Conservation (phyloP, 106 monocot species). For the Phalaenopsis aphrodite region DNA sequence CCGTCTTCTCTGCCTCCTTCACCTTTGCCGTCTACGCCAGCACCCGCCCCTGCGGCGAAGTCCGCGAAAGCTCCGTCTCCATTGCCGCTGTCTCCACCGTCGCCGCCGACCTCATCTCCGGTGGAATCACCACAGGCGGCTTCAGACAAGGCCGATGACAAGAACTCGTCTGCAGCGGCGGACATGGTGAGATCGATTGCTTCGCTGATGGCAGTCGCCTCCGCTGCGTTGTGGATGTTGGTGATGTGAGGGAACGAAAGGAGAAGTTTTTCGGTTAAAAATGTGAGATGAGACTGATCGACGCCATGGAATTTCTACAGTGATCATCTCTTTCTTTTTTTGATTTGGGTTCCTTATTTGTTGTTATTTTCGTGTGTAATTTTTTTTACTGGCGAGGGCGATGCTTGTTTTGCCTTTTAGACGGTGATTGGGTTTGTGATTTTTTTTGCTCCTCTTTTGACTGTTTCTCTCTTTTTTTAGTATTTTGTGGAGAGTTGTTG, state of each 20-base stretch:
- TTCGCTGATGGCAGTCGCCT: background rate
- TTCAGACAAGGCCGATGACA: slow-evolving; percentile 18
- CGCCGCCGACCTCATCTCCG: slow-evolving; percentile 26
- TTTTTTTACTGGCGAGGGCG: background rate
- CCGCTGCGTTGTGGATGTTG: background rate
- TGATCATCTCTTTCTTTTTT: background rate
- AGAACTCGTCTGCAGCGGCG: background rate
- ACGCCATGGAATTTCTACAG: background rate
- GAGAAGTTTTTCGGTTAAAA: background rate
- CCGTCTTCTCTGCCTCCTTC: slow-evolving; percentile 9
- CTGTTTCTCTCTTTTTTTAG: background rate
- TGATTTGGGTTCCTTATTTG: background rate
- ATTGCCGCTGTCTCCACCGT: slow-evolving; percentile 21
- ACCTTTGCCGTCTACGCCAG: slow-evolving; percentile 11
- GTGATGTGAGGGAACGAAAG: background rate
- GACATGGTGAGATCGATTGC: background rate
- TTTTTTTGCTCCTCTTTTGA: background rate
- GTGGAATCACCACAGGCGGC: slow-evolving; percentile 15
- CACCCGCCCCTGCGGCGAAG: slow-evolving; percentile 11
- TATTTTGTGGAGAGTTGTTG: too few species aligned
- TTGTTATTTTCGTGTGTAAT: background rate
- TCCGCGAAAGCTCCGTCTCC: slow-evolving; percentile 11
- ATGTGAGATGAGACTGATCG: background rate
- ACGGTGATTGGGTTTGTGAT: background rate
- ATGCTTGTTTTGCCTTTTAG: background rate